A percentile compares a stretch with the other conserved stretches of the same genome.
Conservation (phyloP, 352 stramenopile genomes). For the Pythium scleroteichum region DNA sequence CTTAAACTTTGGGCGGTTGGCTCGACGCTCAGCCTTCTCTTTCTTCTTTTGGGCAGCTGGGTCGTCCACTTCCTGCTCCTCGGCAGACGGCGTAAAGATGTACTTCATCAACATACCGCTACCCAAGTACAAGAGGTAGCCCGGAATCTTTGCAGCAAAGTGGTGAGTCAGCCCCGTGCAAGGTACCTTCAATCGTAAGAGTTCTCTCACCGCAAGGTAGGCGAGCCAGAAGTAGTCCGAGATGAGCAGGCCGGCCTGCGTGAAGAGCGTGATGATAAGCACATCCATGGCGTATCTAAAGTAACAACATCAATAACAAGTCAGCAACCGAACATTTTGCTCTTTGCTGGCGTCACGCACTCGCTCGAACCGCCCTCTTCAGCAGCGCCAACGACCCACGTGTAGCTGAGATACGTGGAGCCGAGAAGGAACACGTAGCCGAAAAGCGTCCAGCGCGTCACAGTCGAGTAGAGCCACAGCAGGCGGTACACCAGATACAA, state of each 20-base stretch:
- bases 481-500: constrained; percentile 80
- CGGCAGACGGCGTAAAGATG: constrained; percentile 68
- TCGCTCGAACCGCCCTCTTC: constrained; percentile 81
- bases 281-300: constrained; percentile 78
- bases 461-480: constrained; percentile 63
- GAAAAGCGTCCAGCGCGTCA: constrained; percentile 69
- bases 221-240: constrained; percentile 89
- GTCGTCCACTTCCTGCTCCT: constrained; percentile 53
- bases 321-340: too few species aligned
- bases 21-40: constrained; percentile 65
- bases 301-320: neutral
- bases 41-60: constrained; percentile 64
- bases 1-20: constrained; percentile 27
- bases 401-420: constrained; percentile 79
- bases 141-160: constrained; percentile 50
- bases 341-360: constrained; percentile 33
- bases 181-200: too few species aligned
- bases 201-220: constrained; percentile 60
- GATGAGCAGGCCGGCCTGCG: constrained; percentile 71
- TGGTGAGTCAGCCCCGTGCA: too few species aligned
- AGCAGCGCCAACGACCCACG: constrained; percentile 74
- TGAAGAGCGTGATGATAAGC: constrained; percentile 77
- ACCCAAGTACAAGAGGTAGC: constrained; percentile 80
- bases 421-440: constrained; percentile 67
- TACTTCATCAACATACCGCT: constrained; percentile 79